Evolutionary conservation across 140 eudicot genomes (phyloP).

Genomic region (Erigeron philadelphicus): DNA sequence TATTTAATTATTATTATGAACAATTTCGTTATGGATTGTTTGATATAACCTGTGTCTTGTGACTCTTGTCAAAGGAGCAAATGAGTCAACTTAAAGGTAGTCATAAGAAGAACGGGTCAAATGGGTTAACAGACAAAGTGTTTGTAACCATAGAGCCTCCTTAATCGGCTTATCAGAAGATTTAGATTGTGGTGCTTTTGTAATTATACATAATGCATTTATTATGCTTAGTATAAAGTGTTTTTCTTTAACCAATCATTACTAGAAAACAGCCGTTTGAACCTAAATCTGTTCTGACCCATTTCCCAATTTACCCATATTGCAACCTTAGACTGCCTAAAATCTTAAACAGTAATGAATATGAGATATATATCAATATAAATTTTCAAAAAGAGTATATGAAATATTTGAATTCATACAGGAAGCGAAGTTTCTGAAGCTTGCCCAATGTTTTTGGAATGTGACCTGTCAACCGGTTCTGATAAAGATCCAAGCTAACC

Average conservation of each 20-base stretch:
- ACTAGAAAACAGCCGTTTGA: neutral
- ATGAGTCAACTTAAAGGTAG: too few species aligned
- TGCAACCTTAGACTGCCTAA: neutral
- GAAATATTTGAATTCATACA: slow-evolving; percentile 43
- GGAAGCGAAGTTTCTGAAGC: slow-evolving; percentile 70
- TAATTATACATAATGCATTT: too few species aligned
- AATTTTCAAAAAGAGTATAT: neutral
- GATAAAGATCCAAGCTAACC: slow-evolving; percentile 90
- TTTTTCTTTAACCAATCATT: neutral
- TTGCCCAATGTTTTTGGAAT: slow-evolving; percentile 67
- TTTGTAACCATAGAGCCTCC: too few species aligned
- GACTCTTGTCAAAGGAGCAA: neutral
- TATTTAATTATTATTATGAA: neutral
- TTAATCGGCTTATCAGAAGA: too few species aligned
- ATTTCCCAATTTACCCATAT: neutral
- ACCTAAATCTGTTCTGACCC: neutral
- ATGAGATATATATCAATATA: neutral
- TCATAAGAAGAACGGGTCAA: too few species aligned
- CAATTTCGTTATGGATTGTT: neutral
- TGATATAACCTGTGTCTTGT: neutral
- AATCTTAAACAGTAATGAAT: neutral
- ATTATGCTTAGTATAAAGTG: neutral
- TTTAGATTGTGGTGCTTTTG: too few species aligned
- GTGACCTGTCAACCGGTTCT: slow-evolving; percentile 47
- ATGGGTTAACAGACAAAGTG: too few species aligned